A percentile compares a stretch with the other conserved stretches of the same genome.
These are phyloP conservation scores for Tuber magnatum DNA, from an alignment of 495 filamentous ascomycete genomes.

Conservation along the genomic window DNA sequence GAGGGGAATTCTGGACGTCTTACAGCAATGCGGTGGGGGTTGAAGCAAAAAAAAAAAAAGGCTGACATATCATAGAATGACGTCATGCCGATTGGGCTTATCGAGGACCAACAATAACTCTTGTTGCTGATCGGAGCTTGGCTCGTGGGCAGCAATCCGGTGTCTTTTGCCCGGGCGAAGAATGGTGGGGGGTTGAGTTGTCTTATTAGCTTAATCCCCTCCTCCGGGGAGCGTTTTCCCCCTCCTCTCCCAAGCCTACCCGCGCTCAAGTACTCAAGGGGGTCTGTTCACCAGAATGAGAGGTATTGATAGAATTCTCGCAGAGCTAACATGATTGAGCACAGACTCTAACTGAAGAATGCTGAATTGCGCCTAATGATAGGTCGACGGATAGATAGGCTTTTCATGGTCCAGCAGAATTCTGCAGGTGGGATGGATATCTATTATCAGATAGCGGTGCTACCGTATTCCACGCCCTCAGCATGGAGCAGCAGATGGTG, in stretches of 20 bases:
- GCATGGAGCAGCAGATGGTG: background rate
- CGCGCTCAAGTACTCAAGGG: background rate
- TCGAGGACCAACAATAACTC: background rate
- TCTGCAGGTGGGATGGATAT: background rate
- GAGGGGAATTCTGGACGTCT: background rate
- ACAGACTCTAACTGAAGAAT: background rate
- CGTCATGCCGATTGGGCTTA: background rate
- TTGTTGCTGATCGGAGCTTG: background rate
- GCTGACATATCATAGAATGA: background rate
- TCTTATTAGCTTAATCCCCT: background rate
- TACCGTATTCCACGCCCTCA: background rate
- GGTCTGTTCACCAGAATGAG: background rate
- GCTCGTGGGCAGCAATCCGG: background rate
- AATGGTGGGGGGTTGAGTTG: background rate
- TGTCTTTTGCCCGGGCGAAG: background rate
- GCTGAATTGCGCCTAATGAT: background rate
- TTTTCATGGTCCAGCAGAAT: background rate
- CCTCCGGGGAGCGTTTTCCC: background rate
- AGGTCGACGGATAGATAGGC: background rate
- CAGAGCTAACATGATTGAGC: background rate
- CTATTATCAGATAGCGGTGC: background rate
- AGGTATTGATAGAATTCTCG: background rate
- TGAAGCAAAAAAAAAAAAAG: background rate
- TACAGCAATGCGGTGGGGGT: background rate
- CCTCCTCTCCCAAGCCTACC: background rate